Evolutionary conservation across 768 basidiomycete species (phyloP).

Genomic region (Russula earlei): DNA sequence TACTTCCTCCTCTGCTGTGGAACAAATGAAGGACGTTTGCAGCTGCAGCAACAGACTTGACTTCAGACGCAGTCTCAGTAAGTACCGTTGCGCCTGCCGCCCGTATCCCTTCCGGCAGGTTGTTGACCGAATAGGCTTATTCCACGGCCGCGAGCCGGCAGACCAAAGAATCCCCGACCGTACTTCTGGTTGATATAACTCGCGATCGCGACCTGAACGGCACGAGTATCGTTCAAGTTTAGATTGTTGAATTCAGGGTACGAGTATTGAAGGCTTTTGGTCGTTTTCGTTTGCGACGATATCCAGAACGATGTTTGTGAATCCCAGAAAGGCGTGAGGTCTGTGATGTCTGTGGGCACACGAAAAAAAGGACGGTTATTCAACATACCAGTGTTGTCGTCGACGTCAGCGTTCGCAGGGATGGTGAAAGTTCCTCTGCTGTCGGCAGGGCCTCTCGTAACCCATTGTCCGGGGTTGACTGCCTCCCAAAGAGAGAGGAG

Average conservation of each 20-base stretch:
- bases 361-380: background rate
- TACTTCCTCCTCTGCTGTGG: background rate
- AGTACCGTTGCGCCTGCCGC: background rate
- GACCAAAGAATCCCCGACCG: too few species aligned
- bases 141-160: background rate
- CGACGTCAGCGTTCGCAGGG: background rate
- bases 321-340: constrained; percentile 41
- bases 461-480: constrained; percentile 35
- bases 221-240: constrained; percentile 23
- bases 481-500: constrained; percentile 42
- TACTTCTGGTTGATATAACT: constrained; percentile 31
- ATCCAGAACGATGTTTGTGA: constrained; percentile 31
- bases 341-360: constrained; percentile 21
- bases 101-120: background rate
- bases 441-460: constrained; percentile 21
- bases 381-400: background rate
- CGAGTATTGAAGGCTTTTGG: constrained; percentile 32
- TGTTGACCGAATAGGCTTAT: background rate
- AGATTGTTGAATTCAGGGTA: constrained; percentile 43
- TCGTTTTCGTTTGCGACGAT: constrained; percentile 27
- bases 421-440: constrained; percentile 16
- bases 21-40: background rate
- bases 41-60: background rate
- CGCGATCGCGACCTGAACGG: constrained; percentile 27
- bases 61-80: background rate